These are phyloP conservation scores for Kwoniella sp. DNA, from an alignment of 768 basidiomycete genomes.

Conservation along the genomic window DNA sequence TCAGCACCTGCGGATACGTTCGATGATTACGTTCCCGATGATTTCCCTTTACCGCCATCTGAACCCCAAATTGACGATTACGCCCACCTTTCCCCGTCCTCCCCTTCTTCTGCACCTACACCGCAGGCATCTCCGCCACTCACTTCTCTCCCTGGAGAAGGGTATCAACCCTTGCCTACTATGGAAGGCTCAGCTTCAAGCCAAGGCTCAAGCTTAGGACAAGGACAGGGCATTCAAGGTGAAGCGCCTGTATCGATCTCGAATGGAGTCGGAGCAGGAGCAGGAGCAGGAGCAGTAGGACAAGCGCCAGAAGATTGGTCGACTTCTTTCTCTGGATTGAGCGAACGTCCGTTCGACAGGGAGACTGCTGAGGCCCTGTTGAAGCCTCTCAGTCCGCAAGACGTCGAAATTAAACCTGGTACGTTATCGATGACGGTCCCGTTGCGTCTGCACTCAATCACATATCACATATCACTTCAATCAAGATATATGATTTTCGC, in stretches of 20 bases:
- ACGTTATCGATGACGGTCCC: too few species aligned
- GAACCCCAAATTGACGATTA: slow-evolving; percentile 38
- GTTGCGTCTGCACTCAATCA: neutral
- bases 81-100: slow-evolving; percentile 19
- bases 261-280: slow-evolving; percentile 21
- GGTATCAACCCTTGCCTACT: slow-evolving; percentile 10
- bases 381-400: slow-evolving; percentile 71
- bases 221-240: neutral
- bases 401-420: slow-evolving; percentile 96
- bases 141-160: slow-evolving; percentile 17
- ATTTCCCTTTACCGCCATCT: slow-evolving; percentile 17
- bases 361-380: slow-evolving; percentile 73
- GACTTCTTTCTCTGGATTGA: slow-evolving; percentile 79
- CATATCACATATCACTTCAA: neutral
- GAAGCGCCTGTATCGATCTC: neutral
- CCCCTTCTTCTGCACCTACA: slow-evolving; percentile 13
- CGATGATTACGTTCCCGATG: slow-evolving; percentile 21
- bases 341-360: slow-evolving; percentile 71
- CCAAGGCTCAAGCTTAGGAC: neutral
- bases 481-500: too few species aligned
- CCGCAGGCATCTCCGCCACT: slow-evolving; percentile 36
- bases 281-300: too few species aligned
- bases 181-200: neutral
- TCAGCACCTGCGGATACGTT: neutral
- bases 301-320: slow-evolving; percentile 67